Evolutionary conservation across 2,329 filamentous ascomycete genomes (phyloP), one percentile per base, ranked within the genome.

Genomic region (Purpureocillium lavendulum): DNA sequence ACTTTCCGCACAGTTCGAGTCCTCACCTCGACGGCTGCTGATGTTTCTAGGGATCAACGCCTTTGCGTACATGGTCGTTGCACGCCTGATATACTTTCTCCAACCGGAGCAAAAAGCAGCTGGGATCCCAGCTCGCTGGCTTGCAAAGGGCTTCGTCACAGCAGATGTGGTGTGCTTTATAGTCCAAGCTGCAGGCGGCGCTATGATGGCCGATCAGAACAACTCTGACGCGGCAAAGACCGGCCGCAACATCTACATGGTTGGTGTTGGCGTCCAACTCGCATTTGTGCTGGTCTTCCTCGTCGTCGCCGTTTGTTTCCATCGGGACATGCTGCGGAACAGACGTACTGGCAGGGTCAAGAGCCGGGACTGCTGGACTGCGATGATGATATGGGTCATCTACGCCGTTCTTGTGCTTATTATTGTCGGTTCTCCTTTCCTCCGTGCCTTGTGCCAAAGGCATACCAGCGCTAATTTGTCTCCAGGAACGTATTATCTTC

Each of bases 241-340:
- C 7, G 45, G 41, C 7, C 33, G 33, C 11, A 48, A 62, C 40
- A 51, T 66, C 42, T 48, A 73, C 51, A 73, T 71, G 66, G 68
- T 61, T 14, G 70, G 70, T 2, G 66, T 73, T 26, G 67, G 64
- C 1, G 49, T 73, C 3, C 70, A 74, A 45, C 55, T 72, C 46
- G 46, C 63, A 15, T 70, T 68, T 47, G 68, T 73, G 42, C 36
- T 71, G 2, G 38, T 62, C 13, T 71, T 74, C 45, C 45, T 61
- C 2, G 53, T 45, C 0, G 52, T 73, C 7, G 54, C 56, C 0
- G 52, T 33, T n/a, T 21, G 16, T 3, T 44, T 48, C 26, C 34
- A 45, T 12, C 41, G 35, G 24, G 31, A 28, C 4, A 12, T 48
- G 4, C 3, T 24, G 7, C 35, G 16, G 7, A 28, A 33, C 14